Conservation (phyloP, 169 alveolate species). For the Plasmodium gaboni region DNA sequence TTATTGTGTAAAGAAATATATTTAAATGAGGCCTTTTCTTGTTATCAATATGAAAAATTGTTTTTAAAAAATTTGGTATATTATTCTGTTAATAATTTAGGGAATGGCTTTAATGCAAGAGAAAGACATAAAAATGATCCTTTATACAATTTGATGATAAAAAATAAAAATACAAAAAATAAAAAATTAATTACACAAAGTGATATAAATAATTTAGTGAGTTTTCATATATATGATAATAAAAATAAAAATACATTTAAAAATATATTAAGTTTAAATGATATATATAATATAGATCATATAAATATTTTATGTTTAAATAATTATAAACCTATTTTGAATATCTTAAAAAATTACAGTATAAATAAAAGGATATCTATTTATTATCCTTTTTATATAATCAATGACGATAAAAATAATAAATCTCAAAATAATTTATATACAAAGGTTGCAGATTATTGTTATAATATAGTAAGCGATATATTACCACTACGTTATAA, state of each 20-base stretch:
- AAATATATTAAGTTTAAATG: slow-evolving; percentile 26
- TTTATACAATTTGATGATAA: too few relatives aligned
- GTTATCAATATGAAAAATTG: slow-evolving; percentile 24
- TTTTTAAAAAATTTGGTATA: slow-evolving; percentile 28
- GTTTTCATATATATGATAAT: slow-evolving; percentile 38
- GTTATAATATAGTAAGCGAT: slow-evolving; percentile 43
- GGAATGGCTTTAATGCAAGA: slow-evolving; percentile 15
- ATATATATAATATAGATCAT: slow-evolving; percentile 37
- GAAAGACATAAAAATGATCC: not conserved
- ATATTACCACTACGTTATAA: slow-evolving; percentile 56
- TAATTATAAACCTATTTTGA: slow-evolving; percentile 15
- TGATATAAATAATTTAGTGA: slow-evolving; percentile 20
- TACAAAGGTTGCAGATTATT: slow-evolving; percentile 15
- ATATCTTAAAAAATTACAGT: not conserved
- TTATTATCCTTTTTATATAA: slow-evolving; percentile 57
- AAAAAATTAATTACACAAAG: not conserved
- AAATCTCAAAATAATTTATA: not conserved
- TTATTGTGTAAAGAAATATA: slow-evolving; percentile 65
- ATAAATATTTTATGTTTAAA: slow-evolving; percentile 55
- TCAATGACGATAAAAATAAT: slow-evolving; percentile 11
- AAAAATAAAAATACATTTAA: slow-evolving; percentile 5
- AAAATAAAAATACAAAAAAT: not conserved
- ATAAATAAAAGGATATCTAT: slow-evolving; percentile 38
- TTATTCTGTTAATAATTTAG: slow-evolving; percentile 22
- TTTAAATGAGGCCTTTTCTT: slow-evolving; percentile 31